Evolutionary conservation across 768 basidiomycete species (phyloP), one percentile per base, ranked within the genome.

Genomic region (Cyathus striatus): DNA sequence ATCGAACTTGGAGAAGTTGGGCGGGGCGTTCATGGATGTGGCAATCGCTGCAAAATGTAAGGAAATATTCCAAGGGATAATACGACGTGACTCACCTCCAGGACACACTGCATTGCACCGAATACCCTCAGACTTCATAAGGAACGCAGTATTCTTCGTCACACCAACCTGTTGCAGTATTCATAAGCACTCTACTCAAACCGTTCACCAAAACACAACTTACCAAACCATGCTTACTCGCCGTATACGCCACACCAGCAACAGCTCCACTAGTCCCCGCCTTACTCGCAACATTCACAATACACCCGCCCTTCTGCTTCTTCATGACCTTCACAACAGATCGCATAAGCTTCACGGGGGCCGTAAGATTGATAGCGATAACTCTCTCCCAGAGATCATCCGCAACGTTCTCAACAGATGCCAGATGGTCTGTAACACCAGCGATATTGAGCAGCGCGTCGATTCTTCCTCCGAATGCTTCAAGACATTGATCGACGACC

Each of bases 271-370:
- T 50, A 22, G 32, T 41, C 10, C 43, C 50, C 3, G 47, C 47
- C 41, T 51, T 51, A 40, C 50, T 51, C 13, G 41, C 26, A 5
- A 51, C 47, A 41, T 51, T 51, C 6, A 51, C 50, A 36, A 51
- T 51, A 37, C 44, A 45, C 10, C 50, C 50, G 20, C 42, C 43
- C 16, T 42, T 43, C 26, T 51, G 43, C 13, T 16, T 34, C 38
- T 51, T 45, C 50, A 51, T 44, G 6, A 47, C 42, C 12, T 40
- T 37, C 9, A 52, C 32, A 6, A 51, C 50, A 24, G 45, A 43
- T 22, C 50, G 27, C 48, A 49, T 51, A 7, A 51, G 30, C 38
- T 39, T 39, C 9, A 52, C 48, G 22, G 48, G 50, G 5, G 48
- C 48, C n/a, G 44, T 41, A 18, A 52, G 24, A 16, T 40, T 47